These are phyloP conservation scores for Purpureocillium lavendulum DNA, from an alignment of 2,329 filamentous ascomycete genomes.

Conservation along the genomic window DNA sequence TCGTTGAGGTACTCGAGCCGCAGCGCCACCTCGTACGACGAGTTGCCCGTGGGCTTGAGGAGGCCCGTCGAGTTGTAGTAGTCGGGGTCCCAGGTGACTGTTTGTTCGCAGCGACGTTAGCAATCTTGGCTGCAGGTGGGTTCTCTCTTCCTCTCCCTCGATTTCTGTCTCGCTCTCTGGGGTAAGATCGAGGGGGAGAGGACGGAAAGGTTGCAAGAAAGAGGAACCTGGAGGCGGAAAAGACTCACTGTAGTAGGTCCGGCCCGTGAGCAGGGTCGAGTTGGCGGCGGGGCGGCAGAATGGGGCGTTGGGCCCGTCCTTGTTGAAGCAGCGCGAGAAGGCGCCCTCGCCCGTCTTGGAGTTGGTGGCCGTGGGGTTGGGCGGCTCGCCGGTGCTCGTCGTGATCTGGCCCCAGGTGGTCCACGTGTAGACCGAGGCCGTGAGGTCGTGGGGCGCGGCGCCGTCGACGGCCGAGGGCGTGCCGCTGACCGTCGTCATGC, in stretches of 20 bases:
- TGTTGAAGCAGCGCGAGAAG: constrained; percentile 42
- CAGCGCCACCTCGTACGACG: constrained; percentile 21
- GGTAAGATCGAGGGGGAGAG: no score
- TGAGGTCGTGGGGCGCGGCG: constrained; percentile 36
- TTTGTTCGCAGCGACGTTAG: constrained; percentile 1
- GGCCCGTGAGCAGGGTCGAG: constrained; percentile 33
- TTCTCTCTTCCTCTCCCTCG: no score
- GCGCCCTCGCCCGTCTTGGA: constrained; percentile 33
- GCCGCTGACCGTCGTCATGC: constrained; percentile 35
- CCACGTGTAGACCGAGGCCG: constrained; percentile 32
- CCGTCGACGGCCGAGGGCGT: constrained; percentile 28
- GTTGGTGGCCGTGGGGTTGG: constrained; percentile 32
- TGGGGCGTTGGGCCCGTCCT: constrained; percentile 36
- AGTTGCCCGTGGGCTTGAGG: constrained; percentile 22
- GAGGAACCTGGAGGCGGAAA: neutral
- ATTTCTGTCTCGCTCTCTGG: no score
- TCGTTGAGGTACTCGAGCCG: constrained; percentile 33
- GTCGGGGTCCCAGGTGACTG: constrained; percentile 49
- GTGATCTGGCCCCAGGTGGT: constrained; percentile 25
- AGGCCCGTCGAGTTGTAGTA: constrained; percentile 37
- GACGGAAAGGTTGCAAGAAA: no score
- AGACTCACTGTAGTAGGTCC: constrained; percentile 42
- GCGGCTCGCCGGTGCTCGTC: constrained; percentile 33
- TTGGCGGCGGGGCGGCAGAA: constrained; percentile 41
- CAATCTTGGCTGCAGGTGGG: no score